Evolutionary conservation across 1,284 basidiomycete species (phyloP), one percentile per base, ranked within the genome.

Genomic region (Amylostereum areolatum): DNA sequence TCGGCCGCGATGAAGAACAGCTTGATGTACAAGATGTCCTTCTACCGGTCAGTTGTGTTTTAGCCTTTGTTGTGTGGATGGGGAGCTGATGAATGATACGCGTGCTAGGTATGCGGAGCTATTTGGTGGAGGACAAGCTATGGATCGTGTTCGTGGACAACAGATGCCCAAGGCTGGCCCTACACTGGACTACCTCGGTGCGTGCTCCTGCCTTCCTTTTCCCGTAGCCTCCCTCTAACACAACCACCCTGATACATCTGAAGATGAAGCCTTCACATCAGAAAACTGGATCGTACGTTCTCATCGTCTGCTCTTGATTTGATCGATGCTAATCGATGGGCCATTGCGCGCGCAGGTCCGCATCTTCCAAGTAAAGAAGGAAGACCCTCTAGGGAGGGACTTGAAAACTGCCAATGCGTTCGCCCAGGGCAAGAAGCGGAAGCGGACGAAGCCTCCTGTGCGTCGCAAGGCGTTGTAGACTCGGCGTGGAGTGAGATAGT

Each of bases 21-120:
- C 62, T 71, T 97, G 69, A 94, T 98, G 93, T 97, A 97, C 73
- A 97, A 97, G 75, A 93, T 97, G 92, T 89, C 85, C 12, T 97
- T 95, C 69, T 94, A 96, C 66, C 81, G 92, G 84, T 90, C 52
- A 49, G 80, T 71, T 43, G 18, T 42, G 49, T 18, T 18, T 18
- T 18, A 1, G 18, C 18, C 18, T 45, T 43, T 47, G 45, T 47
- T 36, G 49, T 50, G 39, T 54, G n/a, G 46, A 32, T n/a, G 27
- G 9, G 24, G 35, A 5, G n/a, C 44, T 42, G 45, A 45, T 56
- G 50, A 53, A 52, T 33, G 47, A 45, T 40, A 46, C 32, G 42
- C 51, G 28, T 49, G n/a, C 64, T 18, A 89, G 89, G 50, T 97
- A 94, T 73, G 71, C 81, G 50, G 92, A 96, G 59, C 71, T 97